phyloP scores from a whole-genome alignment of 148 eudicot genomes.

The Cornus suecica region DNA sequence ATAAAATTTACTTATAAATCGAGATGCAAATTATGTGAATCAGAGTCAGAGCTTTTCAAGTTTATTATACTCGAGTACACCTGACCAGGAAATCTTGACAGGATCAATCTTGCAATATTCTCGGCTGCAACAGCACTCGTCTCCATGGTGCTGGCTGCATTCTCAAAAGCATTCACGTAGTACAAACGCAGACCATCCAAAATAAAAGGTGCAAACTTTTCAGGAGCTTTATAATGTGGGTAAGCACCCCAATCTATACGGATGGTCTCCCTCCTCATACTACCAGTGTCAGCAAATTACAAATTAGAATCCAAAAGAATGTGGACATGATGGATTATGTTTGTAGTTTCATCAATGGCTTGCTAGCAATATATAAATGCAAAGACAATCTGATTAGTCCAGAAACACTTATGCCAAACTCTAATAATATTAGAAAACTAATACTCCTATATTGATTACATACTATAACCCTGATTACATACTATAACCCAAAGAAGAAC shows the following conservation, averaged over 20 bases:
- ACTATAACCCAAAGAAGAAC: not conserved
- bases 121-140: conserved; percentile 93
- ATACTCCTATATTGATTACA: not conserved
- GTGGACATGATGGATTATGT: not conserved
- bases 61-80: conserved; percentile 16
- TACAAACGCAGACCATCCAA: conserved; percentile 76
- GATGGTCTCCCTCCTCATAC: conserved; percentile 64
- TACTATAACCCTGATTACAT: not conserved
- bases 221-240: conserved; percentile 88
- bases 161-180: conserved; percentile 93
- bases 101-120: conserved; percentile 78
- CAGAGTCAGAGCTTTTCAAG: conserved; percentile 27
- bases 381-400: not conserved
- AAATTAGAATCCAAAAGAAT: not conserved
- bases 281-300: conserved; percentile 21
- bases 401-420: not conserved
- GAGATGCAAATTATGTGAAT: conserved; percentile 20
- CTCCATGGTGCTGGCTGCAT: conserved; percentile 96
- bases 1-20: conserved; percentile 32
- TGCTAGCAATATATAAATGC: not conserved
- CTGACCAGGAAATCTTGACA: conserved; percentile 47
- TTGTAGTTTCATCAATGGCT: not conserved
- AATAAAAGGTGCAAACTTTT: conserved; percentile 75
- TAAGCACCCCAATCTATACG: conserved; percentile 88
- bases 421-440: not conserved